These are phyloP conservation scores for Mytilinidion resinicola DNA, from an alignment of 495 filamentous ascomycete genomes.

Conservation along the genomic window DNA sequence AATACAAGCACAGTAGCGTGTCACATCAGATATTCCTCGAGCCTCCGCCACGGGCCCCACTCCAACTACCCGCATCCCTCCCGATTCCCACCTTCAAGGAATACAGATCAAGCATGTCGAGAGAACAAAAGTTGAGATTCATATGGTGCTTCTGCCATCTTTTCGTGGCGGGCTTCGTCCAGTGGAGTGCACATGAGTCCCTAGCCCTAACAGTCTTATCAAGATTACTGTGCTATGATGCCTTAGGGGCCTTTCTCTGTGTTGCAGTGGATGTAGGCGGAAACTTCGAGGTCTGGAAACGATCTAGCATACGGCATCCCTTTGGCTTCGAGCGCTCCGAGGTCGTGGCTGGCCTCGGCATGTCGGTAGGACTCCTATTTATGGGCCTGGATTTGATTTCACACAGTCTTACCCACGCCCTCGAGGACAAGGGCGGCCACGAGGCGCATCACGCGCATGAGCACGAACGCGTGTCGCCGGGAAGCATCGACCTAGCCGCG, in stretches of 20 bases:
- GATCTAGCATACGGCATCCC: conserved; percentile 85
- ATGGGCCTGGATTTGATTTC: conserved; percentile 94
- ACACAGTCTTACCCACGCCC: conserved; percentile 82
- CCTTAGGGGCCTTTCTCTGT: conserved; percentile 85
- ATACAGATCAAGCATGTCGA: conserved; percentile 76
- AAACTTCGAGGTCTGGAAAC: conserved; percentile 97
- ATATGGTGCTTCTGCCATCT: conserved; percentile 90
- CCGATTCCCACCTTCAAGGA: conserved; percentile 89
- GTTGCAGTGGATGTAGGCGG: conserved; percentile 85
- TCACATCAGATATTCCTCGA: conserved; percentile 96
- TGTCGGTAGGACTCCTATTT: conserved; percentile 90
- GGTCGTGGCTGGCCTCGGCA: conserved; percentile 92
- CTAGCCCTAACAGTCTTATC: conserved; percentile 88
- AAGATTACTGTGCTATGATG: conserved; percentile 91
- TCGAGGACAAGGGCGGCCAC: conserved; percentile 55
- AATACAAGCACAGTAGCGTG: conserved; percentile 95
- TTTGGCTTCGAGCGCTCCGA: conserved; percentile 84
- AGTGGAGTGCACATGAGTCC: conserved; percentile 80
- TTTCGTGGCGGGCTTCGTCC: conserved; percentile 69
- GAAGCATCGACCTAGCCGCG: conserved; percentile 73
- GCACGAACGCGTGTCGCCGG: conserved; percentile 62
- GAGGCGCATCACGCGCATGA: conserved; percentile 64
- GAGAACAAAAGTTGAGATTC: conserved; percentile 71
- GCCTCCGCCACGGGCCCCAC: conserved; percentile 78
- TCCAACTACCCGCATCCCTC: conserved; percentile 85